phyloP scores from a whole-genome alignment of 495 filamentous ascomycete genomes.

The Penicillium antarcticum region DNA sequence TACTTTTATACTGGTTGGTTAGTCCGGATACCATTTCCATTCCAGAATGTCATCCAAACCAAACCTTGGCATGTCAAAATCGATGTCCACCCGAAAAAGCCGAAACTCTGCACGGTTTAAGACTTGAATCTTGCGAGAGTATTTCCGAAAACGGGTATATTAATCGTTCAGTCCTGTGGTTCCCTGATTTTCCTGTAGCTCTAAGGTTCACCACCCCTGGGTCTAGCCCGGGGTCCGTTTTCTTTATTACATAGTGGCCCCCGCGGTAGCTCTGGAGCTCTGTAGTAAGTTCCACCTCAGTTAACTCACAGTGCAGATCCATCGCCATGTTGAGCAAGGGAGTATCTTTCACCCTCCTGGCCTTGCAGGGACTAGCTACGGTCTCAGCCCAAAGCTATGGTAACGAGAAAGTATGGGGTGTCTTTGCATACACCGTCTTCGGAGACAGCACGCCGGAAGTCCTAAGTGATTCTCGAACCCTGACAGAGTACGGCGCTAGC shows the following conservation, averaged over 20 bases:
- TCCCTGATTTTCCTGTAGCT: slow-evolving; percentile 8
- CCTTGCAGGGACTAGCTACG: slow-evolving; percentile 10
- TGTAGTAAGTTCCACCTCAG: not conserved
- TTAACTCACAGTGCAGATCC: not conserved
- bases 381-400: slow-evolving; percentile 23
- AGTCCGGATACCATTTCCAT: not conserved
- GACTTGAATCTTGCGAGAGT: not conserved
- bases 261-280: not conserved
- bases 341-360: slow-evolving; percentile 7
- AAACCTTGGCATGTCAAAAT: not conserved
- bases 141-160: slow-evolving; percentile 14
- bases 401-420: slow-evolving; percentile 59
- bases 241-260: slow-evolving; percentile 1
- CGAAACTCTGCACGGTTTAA: slow-evolving; percentile 8
- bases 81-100: slow-evolving; percentile 2
- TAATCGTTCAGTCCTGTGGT: not conserved
- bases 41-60: slow-evolving; percentile 2
- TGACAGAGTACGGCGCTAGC: slow-evolving; percentile 69
- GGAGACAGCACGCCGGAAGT: slow-evolving; percentile 69
- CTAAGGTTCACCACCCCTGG: slow-evolving; percentile 8
- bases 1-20: too few relatives aligned
- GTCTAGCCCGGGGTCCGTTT: slow-evolving; percentile 9
- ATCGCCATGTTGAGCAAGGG: slow-evolving; percentile 14
- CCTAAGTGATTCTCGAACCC: slow-evolving; percentile 30
- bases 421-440: slow-evolving; percentile 69